A percentile compares a stretch with the other conserved stretches of the same genome.
Evolutionary conservation across 2,329 filamentous ascomycete species (phyloP).

Genomic region (Aspergillus cejpii): DNA sequence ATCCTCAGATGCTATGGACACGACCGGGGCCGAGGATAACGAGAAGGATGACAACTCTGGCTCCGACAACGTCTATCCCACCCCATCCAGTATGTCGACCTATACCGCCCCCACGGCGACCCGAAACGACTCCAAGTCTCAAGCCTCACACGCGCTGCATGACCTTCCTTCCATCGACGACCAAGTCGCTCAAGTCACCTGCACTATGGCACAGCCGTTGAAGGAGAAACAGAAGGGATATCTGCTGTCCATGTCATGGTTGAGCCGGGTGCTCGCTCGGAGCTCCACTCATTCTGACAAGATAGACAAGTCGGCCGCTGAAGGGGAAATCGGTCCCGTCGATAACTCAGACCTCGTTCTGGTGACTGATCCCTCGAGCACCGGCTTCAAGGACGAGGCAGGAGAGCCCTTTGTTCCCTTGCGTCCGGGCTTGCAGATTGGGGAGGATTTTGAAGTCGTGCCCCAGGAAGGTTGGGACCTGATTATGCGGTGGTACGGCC

Average conservation of each 20-base stretch:
- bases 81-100: slow-evolving; percentile 36
- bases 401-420: slow-evolving; percentile 61
- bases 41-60: slow-evolving; percentile 27
- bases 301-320: slow-evolving; percentile 52
- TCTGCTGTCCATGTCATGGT: slow-evolving; percentile 72
- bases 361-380: slow-evolving; percentile 43
- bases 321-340: slow-evolving; percentile 66
- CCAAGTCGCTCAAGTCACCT: slow-evolving; percentile 68
- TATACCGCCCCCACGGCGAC: slow-evolving; percentile 28
- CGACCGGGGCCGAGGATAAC: slow-evolving; percentile 32
- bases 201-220: slow-evolving; percentile 50
- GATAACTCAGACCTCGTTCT: slow-evolving; percentile 80
- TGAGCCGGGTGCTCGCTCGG: slow-evolving; percentile 63
- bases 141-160: slow-evolving; percentile 18
- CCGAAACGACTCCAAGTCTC: slow-evolving; percentile 22
- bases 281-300: slow-evolving; percentile 52
- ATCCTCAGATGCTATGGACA: slow-evolving; percentile 40
- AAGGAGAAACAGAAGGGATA: slow-evolving; percentile 69
- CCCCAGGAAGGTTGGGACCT: slow-evolving; percentile 75
- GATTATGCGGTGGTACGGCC: slow-evolving; percentile 73
- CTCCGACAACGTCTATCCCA: slow-evolving; percentile 33
- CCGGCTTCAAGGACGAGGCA: slow-evolving; percentile 40
- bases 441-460: slow-evolving; percentile 70
- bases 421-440: slow-evolving; percentile 56
- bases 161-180: slow-evolving; percentile 51